Base-by-base conservation (phyloP, 2,329 filamentous ascomycete genomes). In the Zymoseptoria ardabiliae region DNA sequence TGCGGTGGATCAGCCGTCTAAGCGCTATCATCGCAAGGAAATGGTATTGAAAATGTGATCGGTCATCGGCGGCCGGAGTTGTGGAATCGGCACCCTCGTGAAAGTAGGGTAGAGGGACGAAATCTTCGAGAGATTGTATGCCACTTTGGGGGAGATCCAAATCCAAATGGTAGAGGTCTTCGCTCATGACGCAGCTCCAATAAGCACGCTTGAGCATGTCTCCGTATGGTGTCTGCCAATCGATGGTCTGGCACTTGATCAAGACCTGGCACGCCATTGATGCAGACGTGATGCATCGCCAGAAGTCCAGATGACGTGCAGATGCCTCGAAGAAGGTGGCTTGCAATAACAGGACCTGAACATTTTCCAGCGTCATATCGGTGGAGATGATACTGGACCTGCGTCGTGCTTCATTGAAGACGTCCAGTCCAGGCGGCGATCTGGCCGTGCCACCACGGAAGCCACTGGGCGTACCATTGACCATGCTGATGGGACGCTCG, bases 341-440 rank as follows among this genome's bases (percentile, higher is more conserved):
- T 59, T 81, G 77, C 25, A 87, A 72, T 6, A 83, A 75, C 65
- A 81, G 79, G 52, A 84, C 79, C 65, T 86, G 84, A 7, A 85
- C 77, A 60, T 81, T 84, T 64, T 85, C 82, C 23, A 86, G 69
- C 54, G 77, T 82, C 66, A 78, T 82, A 22, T 82, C 78, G 1
- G 79, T 80, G 56, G 81, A 66, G 9, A 80, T 76, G 67, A 85
- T 85, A 0, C 84, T 84, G 67, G 85, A 77, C n/a, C 82, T 76
- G 59, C 78, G 79, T 55, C 84, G 77, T 17, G 83, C 84, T 69
- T 86, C 84, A 62, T 86, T 86, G 71, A 86, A 86, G 41, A 85
- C 76, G 1, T 77, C 76, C 2, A 86, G 68, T 0, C 84, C 84
- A 0, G 84, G 84, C 2, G 83, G 83, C 19, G 73, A 74, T 13